Evolutionary conservation across 371 early-diverging fungal genomes (phyloP), one percentile per base, ranked within the genome.

Genomic region (Mucor racemosus): DNA sequence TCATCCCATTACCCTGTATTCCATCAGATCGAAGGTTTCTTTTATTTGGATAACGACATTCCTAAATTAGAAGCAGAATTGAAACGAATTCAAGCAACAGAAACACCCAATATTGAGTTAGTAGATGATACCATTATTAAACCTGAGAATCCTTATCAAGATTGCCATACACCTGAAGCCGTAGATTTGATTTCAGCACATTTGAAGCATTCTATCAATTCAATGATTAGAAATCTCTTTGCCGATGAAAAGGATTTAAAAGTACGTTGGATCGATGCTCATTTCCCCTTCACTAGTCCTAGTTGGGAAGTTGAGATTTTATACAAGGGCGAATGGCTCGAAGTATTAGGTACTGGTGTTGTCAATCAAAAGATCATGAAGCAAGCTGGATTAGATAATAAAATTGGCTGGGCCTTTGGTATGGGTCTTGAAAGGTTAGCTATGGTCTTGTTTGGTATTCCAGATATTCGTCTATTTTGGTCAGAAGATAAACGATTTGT

Each of bases 381-480:
- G 68, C 81, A 83, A 15, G 86, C 92, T 4, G 94, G 91, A 15
- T 58, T 68, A 13, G 19, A 86, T 1, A 88, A 93, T 62, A 87
- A 90, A 62, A 85, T 97, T 61, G 98, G 95, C 7, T 98, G 99
- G 97, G 99, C 98, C 7, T 97, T 96, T 76, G 99, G 99, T 31
- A 82, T 98, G 70, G 99, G 99, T 3, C 81, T 99, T 11, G 99
- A 99, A 75, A 84, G 99, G n/a, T 80, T 99, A 63, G 97, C 98
- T 0, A 95, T 99, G 96, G 93, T 97, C 1, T 79, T 98, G 67
- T 97, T 95, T 78, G 91, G 89, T 64, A 94, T 99, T 41, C 96
- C 96, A 0, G 99, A 99, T 74, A 99, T 99, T 60, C 91, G 99
- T 11, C 84, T 97, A 54, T 99, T 99, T 76, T 99, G 99, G 99